Percentiles rank a stretch among this genome's conserved stretches.
Conservation (phyloP, 2,329 filamentous ascomycete genomes). For the Ceratocystis harringtonii region DNA sequence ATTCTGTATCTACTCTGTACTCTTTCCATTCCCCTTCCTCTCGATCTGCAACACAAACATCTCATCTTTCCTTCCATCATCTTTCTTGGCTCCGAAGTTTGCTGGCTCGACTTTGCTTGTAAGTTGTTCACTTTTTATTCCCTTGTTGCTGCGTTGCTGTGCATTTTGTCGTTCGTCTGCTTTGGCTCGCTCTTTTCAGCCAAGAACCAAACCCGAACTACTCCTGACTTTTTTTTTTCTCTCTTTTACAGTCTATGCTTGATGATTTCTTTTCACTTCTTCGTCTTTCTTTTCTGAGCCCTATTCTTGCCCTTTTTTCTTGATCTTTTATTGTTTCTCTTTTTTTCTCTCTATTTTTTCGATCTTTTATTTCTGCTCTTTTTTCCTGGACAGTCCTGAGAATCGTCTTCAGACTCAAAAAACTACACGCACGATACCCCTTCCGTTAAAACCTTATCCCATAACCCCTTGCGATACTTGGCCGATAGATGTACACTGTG, state of each 20-base stretch:
- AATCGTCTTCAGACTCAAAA: not conserved
- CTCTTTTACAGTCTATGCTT: not conserved
- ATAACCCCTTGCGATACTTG: not conserved
- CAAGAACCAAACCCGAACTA: not conserved
- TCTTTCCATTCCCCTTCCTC: not conserved
- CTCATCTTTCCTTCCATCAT: not conserved
- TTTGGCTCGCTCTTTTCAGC: not conserved
- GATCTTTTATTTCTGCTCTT: not conserved
- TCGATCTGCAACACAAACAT: not conserved
- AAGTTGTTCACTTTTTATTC: not conserved
- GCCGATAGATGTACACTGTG: not conserved
- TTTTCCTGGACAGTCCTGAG: not conserved
- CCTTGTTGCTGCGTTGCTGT: constrained; percentile 3
- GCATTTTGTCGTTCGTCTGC: not conserved
- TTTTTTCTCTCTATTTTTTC: not conserved
- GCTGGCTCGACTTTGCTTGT: not conserved
- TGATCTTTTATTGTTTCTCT: not conserved
- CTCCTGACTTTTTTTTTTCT: constrained; percentile 3
- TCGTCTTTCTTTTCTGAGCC: not conserved
- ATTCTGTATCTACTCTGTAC: not conserved
- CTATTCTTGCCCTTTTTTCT: not conserved
- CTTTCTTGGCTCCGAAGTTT: not conserved
- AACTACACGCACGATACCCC: constrained; percentile 7
- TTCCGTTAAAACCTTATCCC: not conserved
- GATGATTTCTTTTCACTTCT: constrained; percentile 6